Percentiles rank a stretch among this genome's conserved stretches.
These are phyloP conservation scores for Drosera spatulata DNA, from an alignment of 179 eudicot genomes.

Conservation along the genomic window DNA sequence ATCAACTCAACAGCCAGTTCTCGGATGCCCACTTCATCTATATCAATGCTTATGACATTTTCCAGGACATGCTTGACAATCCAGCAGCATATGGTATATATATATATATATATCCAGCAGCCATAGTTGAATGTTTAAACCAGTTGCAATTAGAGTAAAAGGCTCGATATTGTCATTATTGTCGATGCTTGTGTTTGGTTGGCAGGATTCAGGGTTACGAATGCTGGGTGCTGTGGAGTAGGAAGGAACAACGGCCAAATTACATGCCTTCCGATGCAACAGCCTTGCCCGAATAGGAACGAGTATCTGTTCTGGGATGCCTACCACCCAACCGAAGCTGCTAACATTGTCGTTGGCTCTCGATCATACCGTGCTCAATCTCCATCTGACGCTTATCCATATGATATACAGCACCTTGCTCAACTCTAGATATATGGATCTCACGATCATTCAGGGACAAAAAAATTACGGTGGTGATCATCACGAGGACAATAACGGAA, in stretches of 20 bases:
- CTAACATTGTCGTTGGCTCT: slow-evolving; percentile 49
- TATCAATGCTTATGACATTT: slow-evolving; percentile 59
- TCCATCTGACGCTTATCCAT: slow-evolving; percentile 46
- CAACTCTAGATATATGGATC: neutral
- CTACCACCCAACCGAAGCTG: slow-evolving; percentile 79
- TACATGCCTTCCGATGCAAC: slow-evolving; percentile 76
- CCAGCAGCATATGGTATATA: slow-evolving; percentile 59
- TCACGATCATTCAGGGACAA: too few species aligned
- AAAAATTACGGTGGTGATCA: too few species aligned
- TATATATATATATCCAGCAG: slow-evolving; percentile 20
- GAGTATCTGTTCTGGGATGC: slow-evolving; percentile 76
- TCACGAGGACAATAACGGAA: too few species aligned
- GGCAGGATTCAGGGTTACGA: slow-evolving; percentile 58
- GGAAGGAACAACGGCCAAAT: slow-evolving; percentile 90
- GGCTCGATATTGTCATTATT: neutral
- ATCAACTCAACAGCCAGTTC: slow-evolving; percentile 37
- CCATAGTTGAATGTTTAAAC: neutral
- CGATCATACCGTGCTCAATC: slow-evolving; percentile 38
- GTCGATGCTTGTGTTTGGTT: neutral
- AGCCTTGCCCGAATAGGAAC: slow-evolving; percentile 48
- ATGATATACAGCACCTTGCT: slow-evolving; percentile 53
- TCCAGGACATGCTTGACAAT: slow-evolving; percentile 42
- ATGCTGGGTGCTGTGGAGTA: slow-evolving; percentile 85
- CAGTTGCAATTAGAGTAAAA: neutral
- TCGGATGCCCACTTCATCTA: slow-evolving; percentile 54